Evolutionary conservation across 805 yeast species (phyloP), one percentile per base, ranked within the genome.

Genomic region (Kregervanrija delftensis): DNA sequence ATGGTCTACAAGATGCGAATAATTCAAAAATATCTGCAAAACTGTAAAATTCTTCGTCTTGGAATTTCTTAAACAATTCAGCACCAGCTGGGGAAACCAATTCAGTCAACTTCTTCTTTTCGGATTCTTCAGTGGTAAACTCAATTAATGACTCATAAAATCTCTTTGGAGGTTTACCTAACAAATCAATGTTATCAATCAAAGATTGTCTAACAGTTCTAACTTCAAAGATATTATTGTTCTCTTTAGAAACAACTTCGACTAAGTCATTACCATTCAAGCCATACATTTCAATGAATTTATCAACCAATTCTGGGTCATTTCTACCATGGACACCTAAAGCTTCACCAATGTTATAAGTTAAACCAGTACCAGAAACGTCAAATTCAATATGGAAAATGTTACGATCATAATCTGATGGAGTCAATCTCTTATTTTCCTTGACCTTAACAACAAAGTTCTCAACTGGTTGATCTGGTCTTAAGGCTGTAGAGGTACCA

Each of bases 381-480:
- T 91, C 98, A 54, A 91, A 88, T 68, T 91, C 98, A 55, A 91
- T 84, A 61, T 91, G 96, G 87, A 91, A 91, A 57, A 91, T 90
- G 67, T 91, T 86, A 71, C 98, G 86, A 50, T 86, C 87, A 66
- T 91, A 91, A 57, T 86, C 90, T 33, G 57, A 59, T 5, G 98
- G 97, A 14, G 98, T 91, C 50, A 91, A 83, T 58, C 98, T 79
- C 69, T 81, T 83, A 73, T 90, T 90, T 61, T 86, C 93, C 65
- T 88, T 84, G 43, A 91, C 97, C 64, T 83, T 87, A 45, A 89
- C 95, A 41, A 89, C 76, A 58, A 81, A 89, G 68, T 86, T 89
- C 61, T 83, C 72, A 41, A 85, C 83, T 16, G 96, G 88, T 50
- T 87, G 71, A 56, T 91, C 98, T 28, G 98, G 98, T 69, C 96